Percentiles rank a stretch among this genome's conserved stretches.
These are phyloP conservation scores for Pestalotiopsis sp. DNA, from an alignment of 2,329 filamentous ascomycete species.

Conservation along the genomic window DNA sequence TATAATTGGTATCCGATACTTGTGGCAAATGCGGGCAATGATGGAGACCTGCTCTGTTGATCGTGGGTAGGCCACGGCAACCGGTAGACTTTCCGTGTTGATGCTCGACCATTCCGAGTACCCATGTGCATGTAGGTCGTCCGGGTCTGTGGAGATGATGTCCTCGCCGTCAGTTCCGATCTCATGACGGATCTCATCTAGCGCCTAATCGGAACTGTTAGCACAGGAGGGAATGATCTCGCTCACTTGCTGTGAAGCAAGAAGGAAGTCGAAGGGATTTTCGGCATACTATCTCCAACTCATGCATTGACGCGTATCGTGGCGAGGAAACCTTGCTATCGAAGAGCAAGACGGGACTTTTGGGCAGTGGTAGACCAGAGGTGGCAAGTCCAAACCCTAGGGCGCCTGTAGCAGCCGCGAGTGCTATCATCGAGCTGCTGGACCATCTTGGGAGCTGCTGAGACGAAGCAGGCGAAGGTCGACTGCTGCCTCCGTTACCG, in stretches of 20 bases:
- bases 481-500: conserved; percentile 15
- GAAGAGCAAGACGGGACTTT: conserved; percentile 27
- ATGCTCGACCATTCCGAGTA: conserved; percentile 69
- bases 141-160: conserved; percentile 63
- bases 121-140: conserved; percentile 64
- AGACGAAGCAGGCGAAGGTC: conserved; percentile 17
- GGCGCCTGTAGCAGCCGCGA: conserved; percentile 31
- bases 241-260: not conserved
- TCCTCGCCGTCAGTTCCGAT: conserved; percentile 47
- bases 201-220: conserved; percentile 43
- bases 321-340: conserved; percentile 29
- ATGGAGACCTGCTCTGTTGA: conserved; percentile 61
- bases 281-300: conserved; percentile 51
- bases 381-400: conserved; percentile 32
- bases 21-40: conserved; percentile 72
- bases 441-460: conserved; percentile 26
- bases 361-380: conserved; percentile 24
- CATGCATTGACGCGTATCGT: conserved; percentile 48
- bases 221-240: not conserved
- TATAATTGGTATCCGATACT: conserved; percentile 81
- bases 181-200: conserved; percentile 55
- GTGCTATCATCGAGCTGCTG: conserved; percentile 29
- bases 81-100: conserved; percentile 62
- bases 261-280: not conserved
- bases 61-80: conserved; percentile 66